Base-by-base conservation (phyloP, 2,329 filamentous ascomycete genomes). In the Neocatenulostroma microsporum region DNA sequence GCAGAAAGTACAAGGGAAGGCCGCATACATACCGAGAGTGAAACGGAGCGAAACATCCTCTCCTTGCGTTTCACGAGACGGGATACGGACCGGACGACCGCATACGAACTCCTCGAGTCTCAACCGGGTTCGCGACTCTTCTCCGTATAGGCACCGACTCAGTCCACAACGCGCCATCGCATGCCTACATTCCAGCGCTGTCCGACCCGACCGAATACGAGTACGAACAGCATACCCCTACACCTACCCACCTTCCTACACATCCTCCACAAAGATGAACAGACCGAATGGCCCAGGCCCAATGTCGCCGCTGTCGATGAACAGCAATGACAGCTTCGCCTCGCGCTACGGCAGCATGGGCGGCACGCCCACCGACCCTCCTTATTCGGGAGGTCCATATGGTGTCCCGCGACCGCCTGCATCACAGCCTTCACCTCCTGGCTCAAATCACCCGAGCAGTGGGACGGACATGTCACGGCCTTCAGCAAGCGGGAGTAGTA, bases 221-320 rank as follows among this genome's bases (percentile, higher is more conserved):
- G 7, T 25, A 13, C 19, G n/a, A 33, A 21, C 26, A 19, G 24
- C 35, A 30, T 14, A 42, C 21, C 17, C 29, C 37, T 17, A 31
- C 34, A 6, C 24, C 30, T 7, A 12, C n/a, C 5, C 23, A 39
- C 18, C 36, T 30, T 20, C 19, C 26, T 36, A 29, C 34, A 29
- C 36, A 19, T 23, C 17, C 23, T 9, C 32, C 14, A 21, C 34
- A 21, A 24, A 21, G 23, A 46, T 41, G 39, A 36, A 17, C 29
- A 26, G 36, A 32, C 33, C 37, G 9, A n/a, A n/a, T n/a, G 30
- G 25, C 8, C 32, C 37, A 24, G 41, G 43, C 12, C 48, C 52
- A 17, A 37, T 88, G 61, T 88, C 85, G 58, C 84, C 85, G 57
- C 74, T 86, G 61, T 91, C 84, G 66, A 68, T 84, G 72, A 80